Evolutionary conservation across 208 protist species (phyloP).

Genomic region (Crithidia thermophila): DNA sequence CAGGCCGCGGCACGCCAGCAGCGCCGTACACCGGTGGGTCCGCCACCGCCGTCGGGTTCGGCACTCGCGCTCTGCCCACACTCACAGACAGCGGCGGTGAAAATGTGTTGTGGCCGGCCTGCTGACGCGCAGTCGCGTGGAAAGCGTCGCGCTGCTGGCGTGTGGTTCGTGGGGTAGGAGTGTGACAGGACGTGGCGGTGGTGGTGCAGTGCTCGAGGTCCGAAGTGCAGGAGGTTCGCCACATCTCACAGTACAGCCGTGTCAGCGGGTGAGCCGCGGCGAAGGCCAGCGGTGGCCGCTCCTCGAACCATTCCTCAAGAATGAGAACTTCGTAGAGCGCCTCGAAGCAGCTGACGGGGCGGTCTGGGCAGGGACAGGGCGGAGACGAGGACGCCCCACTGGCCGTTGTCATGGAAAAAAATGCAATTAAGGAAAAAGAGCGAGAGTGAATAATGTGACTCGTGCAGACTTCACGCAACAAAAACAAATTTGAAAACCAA

Average conservation of each 20-base stretch:
- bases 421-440: too few relatives aligned
- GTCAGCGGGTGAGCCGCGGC: conserved; percentile 19
- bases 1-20: not conserved
- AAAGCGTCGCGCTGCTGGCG: too few relatives aligned
- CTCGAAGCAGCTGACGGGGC: not conserved
- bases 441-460: too few relatives aligned
- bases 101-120: too few relatives aligned
- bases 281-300: conserved; percentile 30
- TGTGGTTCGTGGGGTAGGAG: not conserved
- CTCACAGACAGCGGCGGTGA: not conserved
- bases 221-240: conserved; percentile 8
- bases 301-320: conserved; percentile 18
- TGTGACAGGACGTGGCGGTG: conserved; percentile 5
- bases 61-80: not conserved
- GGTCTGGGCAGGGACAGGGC: not conserved
- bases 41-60: not conserved
- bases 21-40: not conserved
- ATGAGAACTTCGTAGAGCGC: conserved; percentile 17
- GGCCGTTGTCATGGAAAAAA: too few relatives aligned
- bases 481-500: too few relatives aligned
- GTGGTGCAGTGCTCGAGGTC: conserved; percentile 4
- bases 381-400: not conserved
- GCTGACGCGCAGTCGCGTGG: too few relatives aligned
- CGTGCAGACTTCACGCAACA: too few relatives aligned
- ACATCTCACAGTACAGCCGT: conserved; percentile 34